Conservation (phyloP, 192 early-diverging fungal species). For the Borealophlyctis nickersoniae region DNA sequence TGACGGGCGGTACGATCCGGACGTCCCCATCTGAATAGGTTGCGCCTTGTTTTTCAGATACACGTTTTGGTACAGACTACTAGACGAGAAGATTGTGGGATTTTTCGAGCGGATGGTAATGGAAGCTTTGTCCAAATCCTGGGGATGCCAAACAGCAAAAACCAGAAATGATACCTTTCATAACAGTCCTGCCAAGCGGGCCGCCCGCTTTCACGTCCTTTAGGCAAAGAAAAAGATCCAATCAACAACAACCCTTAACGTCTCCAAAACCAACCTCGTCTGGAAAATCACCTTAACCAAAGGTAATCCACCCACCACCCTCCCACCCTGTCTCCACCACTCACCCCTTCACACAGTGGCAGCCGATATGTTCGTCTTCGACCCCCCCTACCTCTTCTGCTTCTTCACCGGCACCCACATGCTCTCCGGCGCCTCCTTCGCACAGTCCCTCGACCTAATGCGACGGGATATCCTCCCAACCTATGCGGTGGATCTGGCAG, state of each 20-base stretch:
- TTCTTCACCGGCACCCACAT: conserved; percentile 37
- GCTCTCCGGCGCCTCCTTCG: conserved; percentile 21
- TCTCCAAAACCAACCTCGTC: conserved; percentile 25
- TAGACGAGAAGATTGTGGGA: conserved; percentile 27
- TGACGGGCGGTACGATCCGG: not conserved
- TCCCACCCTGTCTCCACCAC: not conserved
- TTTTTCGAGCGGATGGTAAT: conserved; percentile 11
- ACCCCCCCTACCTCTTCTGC: conserved; percentile 37
- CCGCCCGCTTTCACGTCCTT: no score
- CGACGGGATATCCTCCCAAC: conserved; percentile 32
- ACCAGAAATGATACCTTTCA: no score
- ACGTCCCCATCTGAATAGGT: not conserved
- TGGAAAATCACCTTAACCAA: conserved; percentile 35
- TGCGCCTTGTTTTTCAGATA: conserved; percentile 13
- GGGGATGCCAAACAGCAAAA: not conserved
- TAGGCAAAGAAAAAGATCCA: conserved; percentile 17
- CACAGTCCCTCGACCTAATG: conserved; percentile 23
- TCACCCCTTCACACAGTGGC: conserved; percentile 3
- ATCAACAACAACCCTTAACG: conserved; percentile 12
- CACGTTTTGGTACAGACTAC: conserved; percentile 39
- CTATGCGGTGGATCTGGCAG: conserved; percentile 32
- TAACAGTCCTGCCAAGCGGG: no score
- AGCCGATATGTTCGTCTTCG: conserved; percentile 39
- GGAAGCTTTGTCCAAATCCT: not conserved
- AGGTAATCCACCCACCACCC: conserved; percentile 20